Evolutionary conservation across 2,329 filamentous ascomycete genomes (phyloP), one percentile per base, ranked within the genome.

Genomic region (Blastomyces emzantsi): DNA sequence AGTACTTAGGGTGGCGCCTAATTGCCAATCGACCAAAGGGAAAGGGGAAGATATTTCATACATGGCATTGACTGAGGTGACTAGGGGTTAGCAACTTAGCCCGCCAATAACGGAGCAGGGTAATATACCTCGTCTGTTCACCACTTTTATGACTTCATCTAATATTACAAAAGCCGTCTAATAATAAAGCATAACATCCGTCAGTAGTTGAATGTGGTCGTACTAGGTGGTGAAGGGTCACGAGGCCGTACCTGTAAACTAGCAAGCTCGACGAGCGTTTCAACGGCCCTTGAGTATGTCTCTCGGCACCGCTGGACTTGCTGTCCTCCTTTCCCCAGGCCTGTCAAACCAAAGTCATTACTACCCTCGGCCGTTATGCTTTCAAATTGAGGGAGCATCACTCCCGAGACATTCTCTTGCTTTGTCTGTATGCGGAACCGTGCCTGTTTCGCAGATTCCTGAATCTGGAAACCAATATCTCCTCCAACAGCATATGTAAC

Each of bases 131-230:
- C 94, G 88, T 73, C 94, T 86, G 76, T 99, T 99, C 63, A 99
- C 94, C 33, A 97, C 92, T 81, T 99, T 99, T 80, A 99, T 99
- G 64, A 99, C 94, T 78, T 99, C 94, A 75, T 99, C 94, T 65
- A 99, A 78, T 68, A 97, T 97, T 58, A 99, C 91, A 75, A 99
- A 99, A 6, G 94, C 94, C 67, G 94, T 99, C 85, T 88, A 70
- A 15, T 64, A 54, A 55, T 58, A 61, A 13, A 71, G 59, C 64
- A 64, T 65, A 11, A 70, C 65, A 47, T 22, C 3, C 22, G 66
- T 65, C 41, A 60, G 15, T 25, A 43, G 22, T 25, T 52, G 22
- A 33, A 30, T 39, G 51, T 19, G 13, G 15, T 11, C 45, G 28
- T 7, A 22, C 8, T 22, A 11, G 7, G 45, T 6, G 45, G 45